Conservation (phyloP, 176 grass and related monocot species). For the Phoenix roebelenii region DNA sequence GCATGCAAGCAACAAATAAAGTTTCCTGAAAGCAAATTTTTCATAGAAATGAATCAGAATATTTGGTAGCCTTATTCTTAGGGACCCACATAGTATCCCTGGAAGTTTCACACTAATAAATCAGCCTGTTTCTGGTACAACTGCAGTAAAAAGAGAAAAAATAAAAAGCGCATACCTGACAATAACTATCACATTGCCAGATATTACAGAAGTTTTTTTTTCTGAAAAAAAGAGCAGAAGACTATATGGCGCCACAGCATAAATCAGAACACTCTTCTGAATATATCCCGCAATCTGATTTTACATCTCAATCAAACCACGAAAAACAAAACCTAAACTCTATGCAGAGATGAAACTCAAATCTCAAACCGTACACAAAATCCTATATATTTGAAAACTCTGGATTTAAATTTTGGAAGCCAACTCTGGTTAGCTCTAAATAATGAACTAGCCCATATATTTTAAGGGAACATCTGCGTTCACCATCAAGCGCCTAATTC, state of each 20-base stretch:
- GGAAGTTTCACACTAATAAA: conserved; percentile 34
- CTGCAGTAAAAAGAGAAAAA: conserved; percentile 32
- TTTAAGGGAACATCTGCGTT: conserved; percentile 54
- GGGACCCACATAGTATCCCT: conserved; percentile 29
- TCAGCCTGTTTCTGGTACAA: conserved; percentile 35
- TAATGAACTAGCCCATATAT: conserved; percentile 64
- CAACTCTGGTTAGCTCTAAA: conserved; percentile 60
- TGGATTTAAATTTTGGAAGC: conserved; percentile 47
- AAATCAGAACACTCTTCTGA: conserved; percentile 61
- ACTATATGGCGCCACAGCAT: conserved; percentile 67
- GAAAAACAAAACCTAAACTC: conserved; percentile 33
- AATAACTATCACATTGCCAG: conserved; percentile 49
- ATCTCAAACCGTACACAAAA: conserved; percentile 65
- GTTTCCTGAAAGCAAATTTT: too few relatives aligned
- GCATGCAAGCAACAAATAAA: too few relatives aligned
- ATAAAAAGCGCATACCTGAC: conserved; percentile 31
- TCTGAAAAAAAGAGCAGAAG: conserved; percentile 15
- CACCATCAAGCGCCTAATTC: conserved; percentile 48
- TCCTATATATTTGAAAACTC: conserved; percentile 44
- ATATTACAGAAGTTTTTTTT: conserved; percentile 58
- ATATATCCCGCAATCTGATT: conserved; percentile 53
- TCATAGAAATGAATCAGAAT: background rate
- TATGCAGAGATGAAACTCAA: conserved; percentile 61
- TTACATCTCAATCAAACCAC: conserved; percentile 59
- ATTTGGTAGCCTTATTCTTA: conserved; percentile 38